These are phyloP conservation scores for Picocystis sp. DNA, from an alignment of 163 green algal genomes.

Conservation along the genomic window DNA sequence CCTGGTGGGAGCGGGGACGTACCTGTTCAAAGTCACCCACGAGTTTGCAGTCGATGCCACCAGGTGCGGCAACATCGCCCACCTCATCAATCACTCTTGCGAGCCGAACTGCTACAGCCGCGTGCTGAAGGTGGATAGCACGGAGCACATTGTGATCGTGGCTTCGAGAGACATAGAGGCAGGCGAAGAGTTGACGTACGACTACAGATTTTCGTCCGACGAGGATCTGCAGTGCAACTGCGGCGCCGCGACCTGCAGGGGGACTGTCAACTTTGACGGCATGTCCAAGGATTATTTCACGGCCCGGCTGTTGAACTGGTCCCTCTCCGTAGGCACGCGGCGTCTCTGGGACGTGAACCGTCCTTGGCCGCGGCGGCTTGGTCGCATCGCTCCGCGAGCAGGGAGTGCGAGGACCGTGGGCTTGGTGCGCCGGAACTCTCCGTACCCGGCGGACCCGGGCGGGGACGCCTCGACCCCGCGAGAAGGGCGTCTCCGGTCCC, in stretches of 20 bases:
- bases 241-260: conserved; percentile 37
- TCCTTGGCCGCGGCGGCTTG: no score
- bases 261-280: conserved; percentile 35
- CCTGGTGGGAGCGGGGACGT: conserved; percentile 52
- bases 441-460: no score
- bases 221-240: conserved; percentile 43
- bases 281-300: no score
- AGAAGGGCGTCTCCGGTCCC: no score
- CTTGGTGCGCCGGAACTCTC: no score
- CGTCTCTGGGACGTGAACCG: no score
- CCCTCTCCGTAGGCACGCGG: no score
- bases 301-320: no score
- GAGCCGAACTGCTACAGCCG: conserved; percentile 66
- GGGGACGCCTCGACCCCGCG: no score
- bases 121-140: conserved; percentile 31
- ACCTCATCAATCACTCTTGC: conserved; percentile 81
- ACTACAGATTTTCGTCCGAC: conserved; percentile 47
- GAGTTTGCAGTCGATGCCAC: conserved; percentile 51
- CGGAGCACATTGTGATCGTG: conserved; percentile 18
- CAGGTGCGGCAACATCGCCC: conserved; percentile 57
- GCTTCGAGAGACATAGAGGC: conserved; percentile 27
- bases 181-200: conserved; percentile 79
- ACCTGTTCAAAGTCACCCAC: conserved; percentile 27
- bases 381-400: no score
- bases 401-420: no score